Base-by-base conservation (phyloP, 495 filamentous ascomycete species). In the Aspergillus diversus region DNA sequence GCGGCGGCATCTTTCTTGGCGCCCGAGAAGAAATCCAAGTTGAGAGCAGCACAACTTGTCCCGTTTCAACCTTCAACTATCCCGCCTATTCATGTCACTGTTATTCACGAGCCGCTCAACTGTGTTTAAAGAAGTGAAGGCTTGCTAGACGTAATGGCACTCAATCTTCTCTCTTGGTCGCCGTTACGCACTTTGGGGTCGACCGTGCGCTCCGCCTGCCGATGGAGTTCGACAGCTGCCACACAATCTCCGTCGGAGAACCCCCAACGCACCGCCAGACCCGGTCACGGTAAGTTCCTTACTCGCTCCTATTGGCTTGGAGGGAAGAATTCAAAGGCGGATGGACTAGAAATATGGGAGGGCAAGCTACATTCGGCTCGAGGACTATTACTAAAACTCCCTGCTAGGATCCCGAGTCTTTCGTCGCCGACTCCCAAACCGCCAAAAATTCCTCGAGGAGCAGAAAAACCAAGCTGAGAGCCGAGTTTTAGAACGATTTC, bases 141-240 rank as follows among this genome's bases (percentile, higher is more conserved):
- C 43, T 12, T 51, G 9, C 17, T 9, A 5, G 55, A 33, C 34
- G 65, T 33, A 6, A 80, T 80, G 77, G 70, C 77, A 9, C 39
- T 74, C 21, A 69, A 69, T 53, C 61, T 77, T 2, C 69, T 76
- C 35, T 73, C 73, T 4, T 74, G 65, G 21, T 67, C 70, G 33
- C 66, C 73, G 16, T 60, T 80, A 60, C 77, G 73, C 56, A 68
- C 66, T 55, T 60, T 70, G 27, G 62, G 64, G 27, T 65, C 59
- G 60, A 61, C 65, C 58, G 49, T 61, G 48, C 68, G 43, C 58
- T 74, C 33, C 31, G 56, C 66, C 37, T 77, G 74, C 63, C 77
- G 78, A 55, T 81, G 73, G 72, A 77, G 71, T 67, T 81, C 77
- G 59, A 79, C 77, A 7, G 65, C 66, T 31, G 70, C 74, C 37